Percentiles rank a stretch among this genome's conserved stretches.
These are phyloP conservation scores for Scutellaria barbata DNA, from an alignment of 257 asterid species.

Conservation along the genomic window DNA sequence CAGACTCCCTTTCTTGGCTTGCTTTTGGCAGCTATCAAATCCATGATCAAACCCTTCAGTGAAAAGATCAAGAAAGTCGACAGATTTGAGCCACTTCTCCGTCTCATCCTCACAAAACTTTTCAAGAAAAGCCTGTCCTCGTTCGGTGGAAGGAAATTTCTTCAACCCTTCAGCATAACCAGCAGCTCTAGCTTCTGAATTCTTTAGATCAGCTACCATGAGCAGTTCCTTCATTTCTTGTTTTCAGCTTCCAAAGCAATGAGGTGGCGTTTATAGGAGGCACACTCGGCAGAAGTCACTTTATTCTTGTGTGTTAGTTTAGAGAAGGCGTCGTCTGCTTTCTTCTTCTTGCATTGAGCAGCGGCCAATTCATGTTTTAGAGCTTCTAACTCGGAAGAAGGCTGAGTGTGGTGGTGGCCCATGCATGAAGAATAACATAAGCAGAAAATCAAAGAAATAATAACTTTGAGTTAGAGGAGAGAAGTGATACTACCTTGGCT, in stretches of 20 bases:
- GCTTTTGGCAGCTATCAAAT: conserved; percentile 5
- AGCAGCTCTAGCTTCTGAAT: conserved; percentile 1
- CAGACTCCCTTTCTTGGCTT: background rate
- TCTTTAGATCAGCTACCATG: background rate
- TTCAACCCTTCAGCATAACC: background rate
- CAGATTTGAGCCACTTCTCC: background rate
- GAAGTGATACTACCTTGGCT: conserved; percentile 6
- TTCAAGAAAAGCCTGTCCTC: no score
- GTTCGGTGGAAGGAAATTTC: no score
- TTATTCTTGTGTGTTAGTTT: background rate
- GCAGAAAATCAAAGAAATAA: background rate
- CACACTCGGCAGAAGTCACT: background rate
- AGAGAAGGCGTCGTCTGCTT: background rate
- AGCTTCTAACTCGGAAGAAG: background rate
- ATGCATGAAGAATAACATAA: background rate
- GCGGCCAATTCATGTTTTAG: background rate
- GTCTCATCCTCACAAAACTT: background rate
- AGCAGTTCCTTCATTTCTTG: background rate
- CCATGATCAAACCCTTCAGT: background rate
- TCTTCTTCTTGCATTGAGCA: conserved; percentile 4
- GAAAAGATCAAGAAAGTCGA: background rate
- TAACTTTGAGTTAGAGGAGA: background rate
- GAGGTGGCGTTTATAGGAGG: background rate
- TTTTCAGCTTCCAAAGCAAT: background rate
- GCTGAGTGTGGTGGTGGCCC: background rate